A percentile compares a stretch with the other conserved stretches of the same genome.
These are phyloP conservation scores for Lyophyllum atratum DNA, from an alignment of 768 basidiomycete genomes.

Conservation along the genomic window DNA sequence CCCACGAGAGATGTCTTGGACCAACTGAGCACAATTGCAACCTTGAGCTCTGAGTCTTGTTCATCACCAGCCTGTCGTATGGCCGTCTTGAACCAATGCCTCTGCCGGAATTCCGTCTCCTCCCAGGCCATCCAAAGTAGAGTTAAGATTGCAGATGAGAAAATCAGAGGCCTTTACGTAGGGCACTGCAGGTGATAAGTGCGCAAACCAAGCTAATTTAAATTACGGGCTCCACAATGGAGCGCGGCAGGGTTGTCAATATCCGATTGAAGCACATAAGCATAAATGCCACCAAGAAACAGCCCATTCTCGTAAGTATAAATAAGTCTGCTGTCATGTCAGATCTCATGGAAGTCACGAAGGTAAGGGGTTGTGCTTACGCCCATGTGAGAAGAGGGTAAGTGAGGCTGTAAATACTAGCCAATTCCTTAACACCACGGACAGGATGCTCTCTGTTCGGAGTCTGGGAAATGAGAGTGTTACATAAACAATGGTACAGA, in stretches of 20 bases:
- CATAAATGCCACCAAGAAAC: slow-evolving; percentile 26
- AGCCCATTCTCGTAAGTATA: slow-evolving; percentile 20
- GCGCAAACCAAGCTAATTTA: slow-evolving; percentile 6
- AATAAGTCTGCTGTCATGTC: no score
- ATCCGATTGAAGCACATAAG: slow-evolving; percentile 27
- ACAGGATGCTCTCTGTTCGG: not conserved
- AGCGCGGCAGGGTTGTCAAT: slow-evolving; percentile 15
- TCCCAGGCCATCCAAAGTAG: slow-evolving; percentile 23
- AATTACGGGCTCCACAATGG: slow-evolving; percentile 15
- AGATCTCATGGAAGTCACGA: not conserved
- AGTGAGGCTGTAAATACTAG: slow-evolving; percentile 8
- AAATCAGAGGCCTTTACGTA: no score
- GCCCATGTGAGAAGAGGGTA: slow-evolving; percentile 15
- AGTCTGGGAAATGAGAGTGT: no score
- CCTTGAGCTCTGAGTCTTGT: no score
- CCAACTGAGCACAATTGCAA: no score
- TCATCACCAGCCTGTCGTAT: not conserved
- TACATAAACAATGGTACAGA: no score
- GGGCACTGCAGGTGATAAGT: slow-evolving; percentile 25
- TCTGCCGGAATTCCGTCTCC: slow-evolving; percentile 1
- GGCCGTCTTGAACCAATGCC: not conserved
- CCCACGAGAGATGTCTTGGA: no score
- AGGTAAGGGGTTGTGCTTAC: slow-evolving; percentile 11
- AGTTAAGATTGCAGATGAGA: no score
- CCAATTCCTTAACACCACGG: slow-evolving; percentile 2